Base-by-base conservation (phyloP, 768 basidiomycete species). In the Russula earlei region DNA sequence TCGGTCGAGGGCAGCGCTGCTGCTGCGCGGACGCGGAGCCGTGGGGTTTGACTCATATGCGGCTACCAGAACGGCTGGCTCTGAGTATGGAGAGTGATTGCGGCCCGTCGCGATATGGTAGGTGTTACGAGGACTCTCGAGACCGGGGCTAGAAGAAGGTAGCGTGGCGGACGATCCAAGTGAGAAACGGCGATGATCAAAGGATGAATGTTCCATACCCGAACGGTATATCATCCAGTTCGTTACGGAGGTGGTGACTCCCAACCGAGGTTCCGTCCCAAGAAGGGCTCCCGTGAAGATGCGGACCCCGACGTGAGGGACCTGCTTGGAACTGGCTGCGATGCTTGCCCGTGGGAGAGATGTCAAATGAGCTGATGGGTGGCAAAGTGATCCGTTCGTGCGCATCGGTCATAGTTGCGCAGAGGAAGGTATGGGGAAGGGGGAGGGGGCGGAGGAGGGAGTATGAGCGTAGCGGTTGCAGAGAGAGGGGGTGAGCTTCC, bases 321-420 rank as follows among this genome's bases (percentile, higher is more conserved):
- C 46, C 37, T 1, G 42, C 42, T 22, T 31, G 56, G 31, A 43
- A 44, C 7, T 36, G 46, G n/a, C 7, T 7, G n/a, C 44, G 51
- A 22, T 17, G 46, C 3, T 37, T 49, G 17, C 19, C 22, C 15
- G 56, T 27, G 29, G 56, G 56, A 37, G 56, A 54, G 10, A 54
- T 33, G 25, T 58, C 56, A 17, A 58, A 58, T 3, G 56, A 58
- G 34, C 56, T 58, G 20, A 58, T 58, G 5, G 56, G 56, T 5
- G 56, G 56, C 4, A 58, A 24, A 20, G 56, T 58, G 22, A 58
- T 58, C 34, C 56, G 52, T 44, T 58, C 52, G 17, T 53, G 56
- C 56, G 56, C 56, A 58, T 58, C 53, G 14, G 56, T 58, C 56
- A 58, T 58, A 14, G 41, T 54, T 43, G 42, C 45, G 49, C 52